phyloP scores from a whole-genome alignment of 768 basidiomycete species.

The Paxillus rubicundulus region DNA sequence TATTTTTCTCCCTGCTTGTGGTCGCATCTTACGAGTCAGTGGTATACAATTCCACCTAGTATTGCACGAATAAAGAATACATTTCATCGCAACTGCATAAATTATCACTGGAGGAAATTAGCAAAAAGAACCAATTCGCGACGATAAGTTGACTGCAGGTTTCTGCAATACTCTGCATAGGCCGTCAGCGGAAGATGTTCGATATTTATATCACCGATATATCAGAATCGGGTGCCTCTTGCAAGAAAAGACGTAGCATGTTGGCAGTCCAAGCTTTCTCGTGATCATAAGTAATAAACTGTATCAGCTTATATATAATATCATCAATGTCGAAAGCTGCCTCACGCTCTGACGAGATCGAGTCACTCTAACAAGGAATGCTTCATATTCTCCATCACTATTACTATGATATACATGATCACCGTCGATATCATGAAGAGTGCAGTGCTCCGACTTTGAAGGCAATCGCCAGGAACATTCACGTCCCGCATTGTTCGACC shows the following conservation, averaged over 20 bases:
- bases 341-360: background rate
- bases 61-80: constrained; percentile 11
- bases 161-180: too few relatives aligned
- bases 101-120: too few relatives aligned
- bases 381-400: too few relatives aligned
- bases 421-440: too few relatives aligned
- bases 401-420: too few relatives aligned
- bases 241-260: too few relatives aligned
- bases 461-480: constrained; percentile 1
- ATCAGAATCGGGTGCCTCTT: too few relatives aligned
- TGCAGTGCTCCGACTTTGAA: background rate
- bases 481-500: constrained; percentile 25
- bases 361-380: background rate
- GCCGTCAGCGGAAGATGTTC: too few relatives aligned
- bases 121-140: too few relatives aligned
- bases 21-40: constrained; percentile 27
- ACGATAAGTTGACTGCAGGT: too few relatives aligned
- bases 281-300: background rate
- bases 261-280: too few relatives aligned
- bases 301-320: background rate
- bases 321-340: background rate
- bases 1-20: constrained; percentile 18
- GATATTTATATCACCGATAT: too few relatives aligned
- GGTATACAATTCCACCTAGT: constrained; percentile 16
- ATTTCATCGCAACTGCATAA: background rate